These are phyloP conservation scores for Ligustrum vulgare DNA, from an alignment of 257 asterid species.

Conservation along the genomic window DNA sequence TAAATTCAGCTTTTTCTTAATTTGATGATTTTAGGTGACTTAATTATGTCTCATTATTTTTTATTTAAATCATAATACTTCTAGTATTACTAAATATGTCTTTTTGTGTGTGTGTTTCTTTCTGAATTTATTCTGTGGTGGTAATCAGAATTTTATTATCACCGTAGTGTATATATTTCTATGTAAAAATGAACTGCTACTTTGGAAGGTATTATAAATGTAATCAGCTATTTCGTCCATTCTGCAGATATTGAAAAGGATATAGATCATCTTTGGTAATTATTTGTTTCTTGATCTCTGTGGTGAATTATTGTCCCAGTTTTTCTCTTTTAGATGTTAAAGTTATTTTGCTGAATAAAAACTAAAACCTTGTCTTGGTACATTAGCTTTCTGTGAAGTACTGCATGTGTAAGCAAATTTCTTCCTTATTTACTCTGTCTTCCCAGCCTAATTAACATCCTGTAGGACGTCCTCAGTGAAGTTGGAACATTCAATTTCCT, in stretches of 20 bases:
- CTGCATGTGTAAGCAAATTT: background rate
- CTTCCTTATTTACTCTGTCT: background rate
- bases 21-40: background rate
- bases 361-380: too few species aligned
- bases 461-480: background rate
- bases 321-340: background rate
- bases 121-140: background rate
- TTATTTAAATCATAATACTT: background rate
- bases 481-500: background rate
- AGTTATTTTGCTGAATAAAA: background rate
- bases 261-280: background rate
- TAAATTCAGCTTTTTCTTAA: constrained; percentile 19
- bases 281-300: background rate
- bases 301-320: background rate
- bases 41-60: background rate
- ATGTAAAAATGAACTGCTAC: background rate
- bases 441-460: background rate
- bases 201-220: background rate
- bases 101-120: background rate
- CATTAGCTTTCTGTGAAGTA: background rate
- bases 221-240: background rate
- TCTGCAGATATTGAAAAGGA: background rate
- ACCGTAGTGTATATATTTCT: background rate
- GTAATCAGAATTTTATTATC: background rate
- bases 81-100: background rate